phyloP scores from a whole-genome alignment of 2,329 filamentous ascomycete species.

The Zymoseptoria ardabiliae region DNA sequence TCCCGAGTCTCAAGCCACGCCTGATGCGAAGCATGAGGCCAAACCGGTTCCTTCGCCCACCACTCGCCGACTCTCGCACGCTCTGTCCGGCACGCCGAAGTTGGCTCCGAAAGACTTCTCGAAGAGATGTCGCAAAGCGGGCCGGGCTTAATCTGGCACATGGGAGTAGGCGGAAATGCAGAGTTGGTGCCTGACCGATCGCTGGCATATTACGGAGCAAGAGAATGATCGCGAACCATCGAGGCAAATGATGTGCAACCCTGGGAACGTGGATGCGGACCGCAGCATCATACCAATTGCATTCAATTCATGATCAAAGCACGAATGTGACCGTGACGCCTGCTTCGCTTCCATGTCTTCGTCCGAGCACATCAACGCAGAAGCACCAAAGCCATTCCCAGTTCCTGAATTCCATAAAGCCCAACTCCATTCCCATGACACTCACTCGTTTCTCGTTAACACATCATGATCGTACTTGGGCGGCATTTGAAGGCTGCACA shows the following conservation, averaged over 20 bases:
- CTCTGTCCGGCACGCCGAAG: not conserved
- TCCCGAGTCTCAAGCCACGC: not conserved
- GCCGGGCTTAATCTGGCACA: not conserved
- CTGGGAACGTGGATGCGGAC: too few relatives aligned
- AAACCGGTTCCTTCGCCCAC: not conserved
- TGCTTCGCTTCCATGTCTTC: too few relatives aligned
- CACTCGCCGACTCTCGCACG: not conserved
- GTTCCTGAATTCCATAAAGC: not conserved
- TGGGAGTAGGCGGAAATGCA: too few relatives aligned
- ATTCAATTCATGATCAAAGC: not conserved
- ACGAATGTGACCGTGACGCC: not conserved
- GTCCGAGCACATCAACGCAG: not conserved
- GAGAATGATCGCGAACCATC: too few relatives aligned
- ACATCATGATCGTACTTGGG: not conserved
- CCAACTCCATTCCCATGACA: not conserved
- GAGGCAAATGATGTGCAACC: too few relatives aligned
- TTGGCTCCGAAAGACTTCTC: not conserved
- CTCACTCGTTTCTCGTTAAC: not conserved
- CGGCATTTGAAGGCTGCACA: not conserved
- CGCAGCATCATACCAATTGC: not conserved
- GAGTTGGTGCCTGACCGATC: too few relatives aligned
- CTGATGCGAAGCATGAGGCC: not conserved
- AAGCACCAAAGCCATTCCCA: not conserved
- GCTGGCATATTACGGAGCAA: too few relatives aligned
- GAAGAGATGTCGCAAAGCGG: not conserved